Evolutionary conservation across 495 filamentous ascomycete species (phyloP).

Genomic region (Aspergillus sclerotioniger): DNA sequence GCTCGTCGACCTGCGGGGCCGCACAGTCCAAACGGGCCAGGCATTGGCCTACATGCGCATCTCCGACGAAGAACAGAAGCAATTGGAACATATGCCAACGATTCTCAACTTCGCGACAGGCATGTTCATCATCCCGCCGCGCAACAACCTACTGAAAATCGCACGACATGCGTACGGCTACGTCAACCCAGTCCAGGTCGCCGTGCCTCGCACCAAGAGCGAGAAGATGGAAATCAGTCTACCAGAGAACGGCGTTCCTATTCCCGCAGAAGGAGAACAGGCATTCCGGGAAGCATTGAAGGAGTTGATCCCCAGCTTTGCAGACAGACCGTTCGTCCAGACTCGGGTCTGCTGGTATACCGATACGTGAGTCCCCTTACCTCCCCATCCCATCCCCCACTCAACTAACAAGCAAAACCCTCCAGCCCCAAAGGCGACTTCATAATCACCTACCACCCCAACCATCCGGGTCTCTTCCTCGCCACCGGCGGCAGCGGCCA

Average conservation of each 20-base stretch:
- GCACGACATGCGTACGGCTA: constrained; percentile 84
- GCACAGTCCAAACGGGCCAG: constrained; percentile 76
- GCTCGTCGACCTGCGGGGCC: constrained; percentile 75
- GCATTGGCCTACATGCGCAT: constrained; percentile 72
- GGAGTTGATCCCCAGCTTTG: constrained; percentile 61
- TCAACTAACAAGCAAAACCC: not conserved
- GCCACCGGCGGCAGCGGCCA: constrained; percentile 86
- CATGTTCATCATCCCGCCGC: constrained; percentile 80
- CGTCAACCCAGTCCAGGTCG: constrained; percentile 57
- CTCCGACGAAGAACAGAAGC: constrained; percentile 62
- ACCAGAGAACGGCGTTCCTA: constrained; percentile 34
- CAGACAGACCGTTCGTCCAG: constrained; percentile 59
- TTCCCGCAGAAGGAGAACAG: constrained; percentile 60
- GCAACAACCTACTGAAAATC: constrained; percentile 69
- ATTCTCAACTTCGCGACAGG: constrained; percentile 77
- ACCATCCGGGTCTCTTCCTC: constrained; percentile 65
- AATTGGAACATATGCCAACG: constrained; percentile 65
- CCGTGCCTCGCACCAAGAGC: constrained; percentile 30
- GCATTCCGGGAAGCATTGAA: constrained; percentile 60
- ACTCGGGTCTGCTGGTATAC: constrained; percentile 90
- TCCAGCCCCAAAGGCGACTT: constrained; percentile 67
- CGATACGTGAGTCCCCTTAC: constrained; percentile 57
- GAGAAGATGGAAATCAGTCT: constrained; percentile 42
- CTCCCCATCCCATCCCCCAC: not conserved
- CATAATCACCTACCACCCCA: constrained; percentile 73